These are phyloP conservation scores for Scenedesmus sp. DNA, from an alignment of 163 green algal genomes.

Conservation along the genomic window DNA sequence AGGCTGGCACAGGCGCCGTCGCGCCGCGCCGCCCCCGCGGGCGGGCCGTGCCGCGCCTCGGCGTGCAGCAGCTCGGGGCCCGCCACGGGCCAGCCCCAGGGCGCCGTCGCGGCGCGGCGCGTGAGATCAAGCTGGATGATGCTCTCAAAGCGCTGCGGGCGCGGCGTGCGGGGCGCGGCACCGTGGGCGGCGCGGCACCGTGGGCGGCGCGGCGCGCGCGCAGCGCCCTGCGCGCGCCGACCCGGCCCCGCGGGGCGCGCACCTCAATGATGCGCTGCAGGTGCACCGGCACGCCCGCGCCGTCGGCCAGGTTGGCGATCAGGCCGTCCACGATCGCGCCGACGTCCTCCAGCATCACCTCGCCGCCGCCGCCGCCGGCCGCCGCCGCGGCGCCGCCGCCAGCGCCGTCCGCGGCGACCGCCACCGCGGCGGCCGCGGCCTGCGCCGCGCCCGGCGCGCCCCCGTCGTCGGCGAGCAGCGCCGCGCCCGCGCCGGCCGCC, in stretches of 20 bases:
- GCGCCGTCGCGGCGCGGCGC: background rate
- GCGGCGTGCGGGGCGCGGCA: no score
- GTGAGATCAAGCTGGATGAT: conserved; percentile 43
- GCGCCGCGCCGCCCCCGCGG: background rate
- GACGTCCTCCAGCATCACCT: conserved; percentile 37
- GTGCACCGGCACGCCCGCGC: conserved; percentile 11
- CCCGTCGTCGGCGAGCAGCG: background rate
- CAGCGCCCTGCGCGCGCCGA: no score
- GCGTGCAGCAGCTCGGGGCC: conserved; percentile 1
- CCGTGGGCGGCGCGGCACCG: no score
- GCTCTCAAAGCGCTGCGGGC: conserved; percentile 17
- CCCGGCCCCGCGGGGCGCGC: no score
- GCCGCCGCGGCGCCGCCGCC: background rate
- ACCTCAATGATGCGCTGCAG: conserved; percentile 44
- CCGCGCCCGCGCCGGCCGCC: background rate
- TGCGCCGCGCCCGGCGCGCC: background rate
- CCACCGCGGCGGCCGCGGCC: conserved; percentile 4
- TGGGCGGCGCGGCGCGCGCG: no score
- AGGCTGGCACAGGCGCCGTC: conserved; percentile 1
- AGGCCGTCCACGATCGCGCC: conserved; percentile 34
- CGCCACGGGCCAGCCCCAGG: conserved; percentile 23
- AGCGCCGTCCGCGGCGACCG: conserved; percentile 9
- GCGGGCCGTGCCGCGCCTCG: conserved; percentile 1
- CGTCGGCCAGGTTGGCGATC: conserved; percentile 31
- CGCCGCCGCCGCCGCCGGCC: background rate